phyloP scores from a whole-genome alignment of 176 grass and related monocot genomes.

The Canna indica region DNA sequence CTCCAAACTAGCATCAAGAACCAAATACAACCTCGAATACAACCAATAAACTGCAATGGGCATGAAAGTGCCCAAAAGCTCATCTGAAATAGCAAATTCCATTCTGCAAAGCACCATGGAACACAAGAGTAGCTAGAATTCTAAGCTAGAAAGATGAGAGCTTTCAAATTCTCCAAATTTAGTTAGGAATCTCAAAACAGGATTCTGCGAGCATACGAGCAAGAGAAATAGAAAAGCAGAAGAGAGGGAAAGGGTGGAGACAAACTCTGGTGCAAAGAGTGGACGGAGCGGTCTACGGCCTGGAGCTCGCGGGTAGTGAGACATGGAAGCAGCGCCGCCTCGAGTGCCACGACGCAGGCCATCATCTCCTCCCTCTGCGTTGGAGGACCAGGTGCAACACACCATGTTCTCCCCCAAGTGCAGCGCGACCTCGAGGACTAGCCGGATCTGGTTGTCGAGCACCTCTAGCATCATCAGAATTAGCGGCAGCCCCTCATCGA shows the following conservation, averaged over 20 bases:
- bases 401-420: slow-evolving; percentile 25
- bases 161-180: background rate
- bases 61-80: background rate
- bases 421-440: slow-evolving; percentile 17
- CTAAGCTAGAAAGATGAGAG: background rate
- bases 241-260: background rate
- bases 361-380: slow-evolving; percentile 60
- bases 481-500: slow-evolving; percentile 18
- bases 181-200: background rate
- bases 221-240: background rate
- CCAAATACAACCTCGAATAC: background rate
- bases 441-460: slow-evolving; percentile 12
- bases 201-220: background rate
- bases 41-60: background rate
- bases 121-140: background rate
- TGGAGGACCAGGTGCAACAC: too few species aligned
- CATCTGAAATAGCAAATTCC: background rate
- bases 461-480: slow-evolving; percentile 8
- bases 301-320: slow-evolving; percentile 85
- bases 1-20: background rate
- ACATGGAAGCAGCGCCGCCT: slow-evolving; percentile 80
- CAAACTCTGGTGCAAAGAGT: slow-evolving; percentile 88
- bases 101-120: too few species aligned
- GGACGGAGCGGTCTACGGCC: slow-evolving; percentile 92
- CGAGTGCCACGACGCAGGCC: slow-evolving; percentile 60